These are phyloP conservation scores for Aspergillus hortae DNA, from an alignment of 2,329 filamentous ascomycete genomes.

Conservation along the genomic window DNA sequence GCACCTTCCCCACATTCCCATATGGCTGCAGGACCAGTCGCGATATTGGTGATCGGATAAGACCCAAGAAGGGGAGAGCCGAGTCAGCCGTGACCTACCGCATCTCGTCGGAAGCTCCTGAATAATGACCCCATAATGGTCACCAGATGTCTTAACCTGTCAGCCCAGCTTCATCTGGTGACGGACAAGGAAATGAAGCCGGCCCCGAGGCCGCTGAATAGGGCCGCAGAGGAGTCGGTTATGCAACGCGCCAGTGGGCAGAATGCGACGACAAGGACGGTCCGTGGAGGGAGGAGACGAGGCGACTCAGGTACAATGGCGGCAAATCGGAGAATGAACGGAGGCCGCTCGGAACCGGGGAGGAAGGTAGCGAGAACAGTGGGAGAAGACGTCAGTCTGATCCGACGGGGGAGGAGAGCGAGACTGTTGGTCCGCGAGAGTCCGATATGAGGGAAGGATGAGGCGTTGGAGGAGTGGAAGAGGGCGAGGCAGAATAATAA, in stretches of 20 bases:
- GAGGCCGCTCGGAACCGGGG: no score
- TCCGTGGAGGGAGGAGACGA: not conserved
- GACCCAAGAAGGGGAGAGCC: slow-evolving; percentile 8
- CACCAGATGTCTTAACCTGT: slow-evolving; percentile 18
- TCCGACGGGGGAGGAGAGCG: not conserved
- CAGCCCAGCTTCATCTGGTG: slow-evolving; percentile 28
- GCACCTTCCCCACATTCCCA: no score
- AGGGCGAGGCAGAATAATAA: not conserved
- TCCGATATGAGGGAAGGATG: not conserved
- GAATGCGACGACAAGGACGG: slow-evolving; percentile 3
- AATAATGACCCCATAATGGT: slow-evolving; percentile 41
- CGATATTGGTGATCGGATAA: slow-evolving; percentile 10
- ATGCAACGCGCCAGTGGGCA: slow-evolving; percentile 9
- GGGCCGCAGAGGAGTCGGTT: slow-evolving; percentile 9
- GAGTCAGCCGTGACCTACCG: slow-evolving; percentile 26
- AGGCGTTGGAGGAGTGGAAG: not conserved
- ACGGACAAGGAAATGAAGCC: slow-evolving; percentile 15
- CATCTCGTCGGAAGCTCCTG: slow-evolving; percentile 38
- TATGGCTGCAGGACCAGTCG: not conserved
- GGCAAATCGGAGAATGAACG: not conserved
- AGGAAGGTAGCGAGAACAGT: no score
- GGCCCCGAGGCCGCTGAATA: slow-evolving; percentile 16
- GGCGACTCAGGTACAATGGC: slow-evolving; percentile 3
- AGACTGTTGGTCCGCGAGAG: not conserved
- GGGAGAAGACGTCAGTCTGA: no score